Evolutionary conservation across 1,139 yeast species (phyloP), one percentile per base, ranked within the genome.

Genomic region (Blastobotrys apis): DNA sequence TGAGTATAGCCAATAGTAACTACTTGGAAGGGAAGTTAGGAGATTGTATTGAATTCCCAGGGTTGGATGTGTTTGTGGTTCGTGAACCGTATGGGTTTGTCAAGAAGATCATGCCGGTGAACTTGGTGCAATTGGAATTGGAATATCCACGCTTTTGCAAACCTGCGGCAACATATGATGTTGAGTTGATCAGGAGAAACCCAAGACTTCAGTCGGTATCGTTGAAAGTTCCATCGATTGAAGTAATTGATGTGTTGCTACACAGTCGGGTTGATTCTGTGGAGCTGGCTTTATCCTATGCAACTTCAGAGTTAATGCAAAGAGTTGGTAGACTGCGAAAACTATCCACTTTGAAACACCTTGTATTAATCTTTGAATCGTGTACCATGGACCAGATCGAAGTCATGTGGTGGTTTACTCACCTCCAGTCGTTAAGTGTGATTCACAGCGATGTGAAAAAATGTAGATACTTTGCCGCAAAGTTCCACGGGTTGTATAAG

Each of bases 21-120:
- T 43, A 21, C 22, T 25, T 43, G 13, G 38, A 43, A 13, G 45
- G 45, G 9, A 21, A 31, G n/a, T 17, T 43, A 25, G 45, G 45
- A 17, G 31, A 26, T 3, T 19, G 25, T 5, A 29, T 37, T 10
- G 31, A 27, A 21, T 34, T 20, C 17, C 39, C 41, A 1, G 35
- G 36, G 1, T 5, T 43, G 2, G 31, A 16, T 16, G 39, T 31
- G n/a, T 15, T 37, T 5, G 17, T 33, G 1, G 39, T 43, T 10
- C 19, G 30, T 22, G 35, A 35, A 26, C 36, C 39, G 23, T 30
- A 16, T 20, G 45, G 45, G 13, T 43, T 38, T 22, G 39, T 37
- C 9, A 38, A 29, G 13, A 17, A 26, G 3, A 34, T 43, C 22
- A 13, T 43, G 31, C 45, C 45, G 2, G 31, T 35, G 2, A 22